Evolutionary conservation across 1,139 yeast species (phyloP).

Genomic region (Scheffersomyces lignicola): DNA sequence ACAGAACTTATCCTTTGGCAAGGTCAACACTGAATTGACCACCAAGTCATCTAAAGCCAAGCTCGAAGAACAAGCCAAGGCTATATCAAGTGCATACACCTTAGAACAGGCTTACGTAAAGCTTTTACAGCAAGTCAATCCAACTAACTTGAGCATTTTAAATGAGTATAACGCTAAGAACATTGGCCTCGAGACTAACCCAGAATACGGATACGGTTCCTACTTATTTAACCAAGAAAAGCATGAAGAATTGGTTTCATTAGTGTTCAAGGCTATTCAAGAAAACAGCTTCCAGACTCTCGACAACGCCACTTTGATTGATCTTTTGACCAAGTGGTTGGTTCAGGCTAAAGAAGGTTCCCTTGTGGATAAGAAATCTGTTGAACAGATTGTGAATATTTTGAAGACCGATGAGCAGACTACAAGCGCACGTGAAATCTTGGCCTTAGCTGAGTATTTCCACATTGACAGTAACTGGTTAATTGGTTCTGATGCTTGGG

Average conservation of each 20-base stretch:
- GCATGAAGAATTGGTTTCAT: constrained; percentile 44
- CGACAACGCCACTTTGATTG: constrained; percentile 50
- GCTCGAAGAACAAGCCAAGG: constrained; percentile 25
- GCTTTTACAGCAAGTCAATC: constrained; percentile 68
- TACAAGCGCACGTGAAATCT: constrained; percentile 41
- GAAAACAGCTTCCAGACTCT: constrained; percentile 46
- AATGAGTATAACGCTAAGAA: constrained; percentile 46
- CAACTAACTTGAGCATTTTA: constrained; percentile 51
- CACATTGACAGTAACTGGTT: constrained; percentile 68
- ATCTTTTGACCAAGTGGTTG: constrained; percentile 70
- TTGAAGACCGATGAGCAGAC: constrained; percentile 44
- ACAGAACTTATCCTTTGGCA: constrained; percentile 67
- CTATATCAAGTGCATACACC: constrained; percentile 45
- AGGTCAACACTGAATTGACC: constrained; percentile 27
- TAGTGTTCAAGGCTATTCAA: constrained; percentile 54
- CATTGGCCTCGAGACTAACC: constrained; percentile 52
- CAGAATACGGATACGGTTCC: constrained; percentile 87
- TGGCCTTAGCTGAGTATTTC: constrained; percentile 47
- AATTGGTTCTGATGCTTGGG: constrained; percentile 94
- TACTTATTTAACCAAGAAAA: constrained; percentile 60
- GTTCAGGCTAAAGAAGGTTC: constrained; percentile 38
- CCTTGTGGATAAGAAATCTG: constrained; percentile 24
- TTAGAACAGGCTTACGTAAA: constrained; percentile 80
- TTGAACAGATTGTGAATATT: constrained; percentile 37
- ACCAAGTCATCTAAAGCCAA: constrained; percentile 29